These are phyloP conservation scores for Hysterium pulicare DNA, from an alignment of 2,329 filamentous ascomycete species.

Conservation along the genomic window DNA sequence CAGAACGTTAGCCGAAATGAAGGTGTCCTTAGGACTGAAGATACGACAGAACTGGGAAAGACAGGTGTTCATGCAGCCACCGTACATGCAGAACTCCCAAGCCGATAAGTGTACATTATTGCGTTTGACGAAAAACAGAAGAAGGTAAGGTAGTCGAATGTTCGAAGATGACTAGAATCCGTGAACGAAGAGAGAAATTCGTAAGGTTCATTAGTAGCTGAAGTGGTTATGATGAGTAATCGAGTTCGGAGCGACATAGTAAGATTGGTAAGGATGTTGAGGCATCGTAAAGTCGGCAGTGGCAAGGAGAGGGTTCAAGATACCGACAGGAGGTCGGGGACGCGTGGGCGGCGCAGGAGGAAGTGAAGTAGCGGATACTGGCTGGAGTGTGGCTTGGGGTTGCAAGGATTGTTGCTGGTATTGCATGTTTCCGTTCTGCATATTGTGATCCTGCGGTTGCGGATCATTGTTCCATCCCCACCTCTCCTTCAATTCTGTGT, in stretches of 20 bases:
- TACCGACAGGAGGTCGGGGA: constrained; percentile 44
- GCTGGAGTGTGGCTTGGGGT: constrained; percentile 16
- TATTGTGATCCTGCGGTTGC: constrained; percentile 29
- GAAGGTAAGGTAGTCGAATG: no score
- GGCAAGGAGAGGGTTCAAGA: constrained; percentile 68
- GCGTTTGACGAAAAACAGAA: no score
- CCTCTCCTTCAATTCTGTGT: constrained; percentile 66
- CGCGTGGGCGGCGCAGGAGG: constrained; percentile 8
- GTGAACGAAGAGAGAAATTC: no score
- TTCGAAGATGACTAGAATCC: no score
- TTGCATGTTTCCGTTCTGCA: constrained; percentile 22
- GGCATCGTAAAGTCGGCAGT: constrained; percentile 72
- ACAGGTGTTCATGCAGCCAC: neutral
- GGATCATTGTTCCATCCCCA: constrained; percentile 69
- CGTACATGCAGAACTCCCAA: no score
- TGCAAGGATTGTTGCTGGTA: constrained; percentile 17
- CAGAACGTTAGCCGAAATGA: no score
- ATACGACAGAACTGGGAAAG: no score
- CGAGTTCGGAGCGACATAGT: constrained; percentile 70
- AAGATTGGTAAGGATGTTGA: constrained; percentile 76
- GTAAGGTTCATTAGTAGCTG: neutral
- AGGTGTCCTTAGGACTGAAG: no score
- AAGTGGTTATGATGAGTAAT: constrained; percentile 3
- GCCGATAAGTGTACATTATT: no score
- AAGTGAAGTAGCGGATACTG: constrained; percentile 7